Base-by-base conservation (phyloP, 169 alveolate species). In the Cryptosporidium sp. region DNA sequence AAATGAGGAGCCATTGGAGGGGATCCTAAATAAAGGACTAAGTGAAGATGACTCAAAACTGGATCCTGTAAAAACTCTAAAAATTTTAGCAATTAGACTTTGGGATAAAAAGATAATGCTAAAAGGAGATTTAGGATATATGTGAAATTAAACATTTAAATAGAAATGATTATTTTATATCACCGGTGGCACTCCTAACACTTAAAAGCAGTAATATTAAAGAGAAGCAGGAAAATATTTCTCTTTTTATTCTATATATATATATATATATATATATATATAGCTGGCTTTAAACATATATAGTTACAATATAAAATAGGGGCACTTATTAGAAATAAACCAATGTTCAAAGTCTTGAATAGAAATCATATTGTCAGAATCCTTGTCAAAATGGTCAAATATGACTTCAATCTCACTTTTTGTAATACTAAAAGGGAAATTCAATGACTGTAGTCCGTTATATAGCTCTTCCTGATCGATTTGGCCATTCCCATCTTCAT, bases 401-500 rank as follows among this genome's bases (percentile, higher is more conserved):
- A 73, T 73, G 31, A 73, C 48, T 51, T 73, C 86, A 16, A 73
- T 33, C 16, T 73, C 86, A 23, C 55, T 73, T 16, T 9, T 16
- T 33, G 86, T 55, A 73, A 73, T 14, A 6, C 21, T 31, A 55
- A 73, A 73, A 10, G 86, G 71, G 4, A 73, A 41, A 26, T 59
- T 73, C 18, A 73, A n/a, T 18, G 61, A 52, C 35, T 45, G 29
- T 31, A 73, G 33, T 35, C 86, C 86, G 33, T 59, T 16, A 31
- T 16, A 26, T 12, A 73, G 68, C 16, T 73, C 86, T 3, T 73
- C 71, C 70, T 29, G 62, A 23, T 55, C 61, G n/a, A 73, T 59
- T 8, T 73, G 43, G 33, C 86, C 86, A 26, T 73, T 73, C 10
- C 86, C 86, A n/a, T 73, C 86, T 18, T 73, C 86, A 58, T 73